phyloP scores from a whole-genome alignment of 768 basidiomycete genomes.

The Amanita rimosa region DNA sequence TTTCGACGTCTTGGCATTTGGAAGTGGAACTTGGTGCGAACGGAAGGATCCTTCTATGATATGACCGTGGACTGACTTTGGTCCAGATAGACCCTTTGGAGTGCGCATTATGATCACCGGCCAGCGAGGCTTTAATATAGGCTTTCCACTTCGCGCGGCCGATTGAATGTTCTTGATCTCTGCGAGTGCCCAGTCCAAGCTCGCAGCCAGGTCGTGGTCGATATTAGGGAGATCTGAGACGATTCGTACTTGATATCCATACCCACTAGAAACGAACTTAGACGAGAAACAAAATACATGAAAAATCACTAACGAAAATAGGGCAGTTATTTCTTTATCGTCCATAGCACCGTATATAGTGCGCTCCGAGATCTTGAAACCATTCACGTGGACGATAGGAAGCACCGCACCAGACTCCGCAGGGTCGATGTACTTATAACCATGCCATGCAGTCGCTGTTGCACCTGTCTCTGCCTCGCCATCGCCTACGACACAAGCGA shows the following conservation, averaged over 20 bases:
- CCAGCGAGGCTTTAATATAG: slow-evolving; percentile 85
- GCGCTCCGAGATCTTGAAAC: slow-evolving; percentile 85
- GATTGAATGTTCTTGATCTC: slow-evolving; percentile 72
- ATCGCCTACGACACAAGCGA: slow-evolving; percentile 77
- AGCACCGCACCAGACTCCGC: slow-evolving; percentile 83
- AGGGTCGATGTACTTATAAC: slow-evolving; percentile 85
- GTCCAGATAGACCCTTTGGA: slow-evolving; percentile 74
- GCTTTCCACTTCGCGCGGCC: slow-evolving; percentile 65
- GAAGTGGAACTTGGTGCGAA: slow-evolving; percentile 85
- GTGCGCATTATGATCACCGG: slow-evolving; percentile 80
- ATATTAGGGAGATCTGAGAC: slow-evolving; percentile 58
- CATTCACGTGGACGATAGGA: slow-evolving; percentile 84
- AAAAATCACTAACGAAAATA: slow-evolving; percentile 51
- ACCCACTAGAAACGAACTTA: slow-evolving; percentile 34
- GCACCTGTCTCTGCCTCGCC: slow-evolving; percentile 81
- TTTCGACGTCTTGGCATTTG: slow-evolving; percentile 49
- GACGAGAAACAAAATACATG: slow-evolving; percentile 4
- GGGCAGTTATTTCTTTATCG: slow-evolving; percentile 62
- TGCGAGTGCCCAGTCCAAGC: slow-evolving; percentile 69
- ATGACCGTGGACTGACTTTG: slow-evolving; percentile 54
- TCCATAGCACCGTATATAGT: slow-evolving; percentile 91
- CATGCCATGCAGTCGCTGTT: slow-evolving; percentile 76
- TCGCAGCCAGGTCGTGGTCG: slow-evolving; percentile 70
- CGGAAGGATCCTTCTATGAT: slow-evolving; percentile 74
- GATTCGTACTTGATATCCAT: slow-evolving; percentile 84